Evolutionary conservation across 2,329 filamentous ascomycete genomes (phyloP).

Genomic region (Chalaropsis thielavioides): DNA sequence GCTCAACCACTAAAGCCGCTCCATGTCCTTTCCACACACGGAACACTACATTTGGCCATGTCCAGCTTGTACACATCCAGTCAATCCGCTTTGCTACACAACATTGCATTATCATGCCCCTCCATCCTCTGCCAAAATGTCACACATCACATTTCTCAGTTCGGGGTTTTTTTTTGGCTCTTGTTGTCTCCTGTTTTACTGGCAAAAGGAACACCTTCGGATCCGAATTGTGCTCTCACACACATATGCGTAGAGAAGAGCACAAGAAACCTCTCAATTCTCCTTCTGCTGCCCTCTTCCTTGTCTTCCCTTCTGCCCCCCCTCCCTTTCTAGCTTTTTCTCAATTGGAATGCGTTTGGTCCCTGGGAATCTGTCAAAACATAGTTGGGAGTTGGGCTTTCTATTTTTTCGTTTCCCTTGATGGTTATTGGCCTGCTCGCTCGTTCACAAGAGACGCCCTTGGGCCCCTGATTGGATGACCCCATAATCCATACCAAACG

Average conservation of each 20-base stretch:
- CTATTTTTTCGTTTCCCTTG: neutral
- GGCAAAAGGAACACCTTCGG: neutral
- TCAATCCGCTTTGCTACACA: neutral
- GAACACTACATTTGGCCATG: constrained; percentile 1
- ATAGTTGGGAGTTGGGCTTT: no score
- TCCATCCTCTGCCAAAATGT: neutral
- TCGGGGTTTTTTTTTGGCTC: neutral
- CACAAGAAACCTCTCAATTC: neutral
- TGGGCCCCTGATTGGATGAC: neutral
- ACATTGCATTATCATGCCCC: neutral
- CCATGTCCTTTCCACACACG: neutral
- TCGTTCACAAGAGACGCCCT: neutral
- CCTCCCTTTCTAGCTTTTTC: neutral
- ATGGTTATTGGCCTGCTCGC: neutral
- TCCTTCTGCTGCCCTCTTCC: neutral
- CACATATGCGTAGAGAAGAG: neutral
- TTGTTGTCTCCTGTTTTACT: neutral
- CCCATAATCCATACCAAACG: neutral
- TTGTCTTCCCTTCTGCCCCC: neutral
- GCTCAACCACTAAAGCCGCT: neutral
- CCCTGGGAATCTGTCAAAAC: neutral
- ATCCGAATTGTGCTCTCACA: neutral
- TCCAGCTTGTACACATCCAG: neutral
- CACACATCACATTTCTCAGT: neutral
- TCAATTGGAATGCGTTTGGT: neutral